phyloP scores from a whole-genome alignment of 2,329 filamentous ascomycete species.

The Sporothrix humicola region DNA sequence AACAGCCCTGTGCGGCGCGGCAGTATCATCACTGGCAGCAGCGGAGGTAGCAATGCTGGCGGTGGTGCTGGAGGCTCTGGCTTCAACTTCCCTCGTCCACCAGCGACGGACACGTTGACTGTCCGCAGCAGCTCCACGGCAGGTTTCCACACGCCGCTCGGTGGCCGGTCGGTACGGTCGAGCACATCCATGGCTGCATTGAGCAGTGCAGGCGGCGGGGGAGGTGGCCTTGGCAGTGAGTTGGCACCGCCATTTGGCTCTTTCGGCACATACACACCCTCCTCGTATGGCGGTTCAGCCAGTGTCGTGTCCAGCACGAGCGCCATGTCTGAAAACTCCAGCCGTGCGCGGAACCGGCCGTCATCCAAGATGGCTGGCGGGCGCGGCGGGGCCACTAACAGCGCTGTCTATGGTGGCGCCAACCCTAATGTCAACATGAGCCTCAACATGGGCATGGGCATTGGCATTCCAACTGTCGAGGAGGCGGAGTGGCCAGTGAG shows the following conservation, averaged over 20 bases:
- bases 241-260: slow-evolving; percentile 30
- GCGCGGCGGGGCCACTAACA: background rate
- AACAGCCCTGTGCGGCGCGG: slow-evolving; percentile 39
- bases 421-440: slow-evolving; percentile 19
- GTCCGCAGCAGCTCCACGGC: slow-evolving; percentile 37
- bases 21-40: slow-evolving; percentile 16
- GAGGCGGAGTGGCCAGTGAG: slow-evolving; percentile 40
- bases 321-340: slow-evolving; percentile 44
- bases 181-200: slow-evolving; percentile 37
- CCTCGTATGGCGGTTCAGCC: slow-evolving; percentile 6
- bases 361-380: slow-evolving; percentile 7
- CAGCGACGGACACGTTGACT: slow-evolving; percentile 36
- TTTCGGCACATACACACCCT: slow-evolving; percentile 37
- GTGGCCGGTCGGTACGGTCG: slow-evolving; percentile 41
- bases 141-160: slow-evolving; percentile 38
- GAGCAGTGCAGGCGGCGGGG: slow-evolving; percentile 15
- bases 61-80: slow-evolving; percentile 21
- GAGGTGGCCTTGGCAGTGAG: background rate
- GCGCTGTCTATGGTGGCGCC: slow-evolving; percentile 19
- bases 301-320: slow-evolving; percentile 43
- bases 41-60: slow-evolving; percentile 10
- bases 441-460: slow-evolving; percentile 31
- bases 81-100: slow-evolving; percentile 42
- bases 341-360: slow-evolving; percentile 35
- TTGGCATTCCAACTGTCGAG: slow-evolving; percentile 40